Percentiles rank a stretch among this genome's conserved stretches.
phyloP scores from a whole-genome alignment of 495 filamentous ascomycete genomes.

The Penicillium riverlandense region DNA sequence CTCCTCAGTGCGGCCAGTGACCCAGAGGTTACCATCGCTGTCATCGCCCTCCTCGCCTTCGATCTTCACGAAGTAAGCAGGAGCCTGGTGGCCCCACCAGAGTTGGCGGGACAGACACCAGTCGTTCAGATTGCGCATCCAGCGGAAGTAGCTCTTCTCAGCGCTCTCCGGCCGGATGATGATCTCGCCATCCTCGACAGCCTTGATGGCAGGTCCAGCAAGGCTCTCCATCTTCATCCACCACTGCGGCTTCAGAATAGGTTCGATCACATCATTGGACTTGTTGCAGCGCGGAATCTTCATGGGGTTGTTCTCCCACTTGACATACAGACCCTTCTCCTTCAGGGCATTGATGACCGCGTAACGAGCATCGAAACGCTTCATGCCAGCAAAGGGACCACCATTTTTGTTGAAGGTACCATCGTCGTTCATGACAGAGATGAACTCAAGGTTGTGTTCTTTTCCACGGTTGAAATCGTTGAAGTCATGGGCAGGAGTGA shows the following conservation, averaged over 20 bases:
- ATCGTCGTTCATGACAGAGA: slow-evolving; percentile 46
- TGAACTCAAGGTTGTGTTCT: slow-evolving; percentile 52
- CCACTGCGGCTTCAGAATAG: slow-evolving; percentile 73
- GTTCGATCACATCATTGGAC: slow-evolving; percentile 78
- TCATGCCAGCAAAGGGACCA: slow-evolving; percentile 58
- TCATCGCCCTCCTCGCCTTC: slow-evolving; percentile 53
- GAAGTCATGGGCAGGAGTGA: slow-evolving; percentile 72
- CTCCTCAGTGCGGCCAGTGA: slow-evolving; percentile 59
- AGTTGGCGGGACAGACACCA: slow-evolving; percentile 80
- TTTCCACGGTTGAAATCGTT: slow-evolving; percentile 71
- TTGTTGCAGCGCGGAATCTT: slow-evolving; percentile 66
- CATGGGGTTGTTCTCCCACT: slow-evolving; percentile 75
- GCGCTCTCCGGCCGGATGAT: slow-evolving; percentile 63
- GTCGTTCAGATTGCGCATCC: slow-evolving; percentile 68
- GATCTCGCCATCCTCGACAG: slow-evolving; percentile 60
- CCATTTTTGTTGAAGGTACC: slow-evolving; percentile 59
- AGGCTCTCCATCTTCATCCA: slow-evolving; percentile 63
- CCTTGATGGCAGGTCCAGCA: slow-evolving; percentile 55
- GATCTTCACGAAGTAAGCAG: slow-evolving; percentile 64
- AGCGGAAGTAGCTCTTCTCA: slow-evolving; percentile 64
- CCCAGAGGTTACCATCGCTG: slow-evolving; percentile 55
- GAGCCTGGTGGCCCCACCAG: slow-evolving; percentile 81
- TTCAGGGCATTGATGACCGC: slow-evolving; percentile 61
- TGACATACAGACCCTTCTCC: slow-evolving; percentile 63
- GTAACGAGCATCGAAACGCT: slow-evolving; percentile 72